phyloP scores from a whole-genome alignment of 306 rosid genomes.

The Dalbergia oliveri region DNA sequence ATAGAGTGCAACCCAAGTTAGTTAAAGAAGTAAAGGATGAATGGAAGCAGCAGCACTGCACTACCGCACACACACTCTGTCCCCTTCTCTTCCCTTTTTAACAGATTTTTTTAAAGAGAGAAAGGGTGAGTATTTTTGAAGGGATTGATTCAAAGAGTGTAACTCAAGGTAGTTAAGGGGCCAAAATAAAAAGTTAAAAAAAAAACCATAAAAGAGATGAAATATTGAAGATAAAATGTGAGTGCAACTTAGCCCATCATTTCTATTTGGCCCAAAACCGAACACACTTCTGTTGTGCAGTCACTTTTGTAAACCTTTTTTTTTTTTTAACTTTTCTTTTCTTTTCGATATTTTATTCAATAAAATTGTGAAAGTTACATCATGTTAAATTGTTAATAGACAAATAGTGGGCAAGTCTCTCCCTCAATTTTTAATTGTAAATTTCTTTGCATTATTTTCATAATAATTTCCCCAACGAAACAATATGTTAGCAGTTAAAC shows the following conservation, averaged over 20 bases:
- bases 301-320: conserved; percentile 71
- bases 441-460: too few species aligned
- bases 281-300: conserved; percentile 66
- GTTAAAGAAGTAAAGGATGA: conserved; percentile 54
- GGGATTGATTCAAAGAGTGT: conserved; percentile 83
- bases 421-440: background rate
- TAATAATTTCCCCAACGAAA: background rate
- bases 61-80: conserved; percentile 39
- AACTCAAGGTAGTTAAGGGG: conserved; percentile 56
- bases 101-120: conserved; percentile 41
- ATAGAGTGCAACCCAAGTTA: conserved; percentile 80
- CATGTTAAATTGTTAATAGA: background rate
- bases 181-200: background rate
- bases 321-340: conserved; percentile 2
- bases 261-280: conserved; percentile 61
- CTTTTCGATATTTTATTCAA: background rate
- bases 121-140: conserved; percentile 67
- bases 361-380: background rate
- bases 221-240: conserved; percentile 13
- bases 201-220: background rate
- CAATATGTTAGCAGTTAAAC: background rate
- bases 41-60: conserved; percentile 51
- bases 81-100: conserved; percentile 39
- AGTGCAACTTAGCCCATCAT: conserved; percentile 63
- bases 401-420: background rate